Conservation (phyloP, 345 rosid species). For the Hypericum perforatum region DNA sequence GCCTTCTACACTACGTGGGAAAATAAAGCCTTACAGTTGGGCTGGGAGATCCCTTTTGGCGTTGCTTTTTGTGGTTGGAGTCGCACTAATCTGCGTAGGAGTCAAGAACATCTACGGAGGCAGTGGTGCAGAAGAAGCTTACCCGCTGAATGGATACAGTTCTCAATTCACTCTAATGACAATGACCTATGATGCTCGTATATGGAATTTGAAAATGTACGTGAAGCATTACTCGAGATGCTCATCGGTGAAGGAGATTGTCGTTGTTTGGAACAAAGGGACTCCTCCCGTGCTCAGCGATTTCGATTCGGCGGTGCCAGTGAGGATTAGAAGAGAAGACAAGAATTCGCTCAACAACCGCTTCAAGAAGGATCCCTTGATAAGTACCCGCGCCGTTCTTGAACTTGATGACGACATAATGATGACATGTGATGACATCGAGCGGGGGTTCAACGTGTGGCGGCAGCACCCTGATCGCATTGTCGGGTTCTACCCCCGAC, state of each 20-base stretch:
- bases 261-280: constrained; percentile 98
- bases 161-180: constrained; percentile 87
- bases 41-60: constrained; percentile 45
- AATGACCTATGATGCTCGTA: constrained; percentile 94
- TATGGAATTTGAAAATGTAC: constrained; percentile 94
- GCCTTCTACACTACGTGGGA: constrained; percentile 47
- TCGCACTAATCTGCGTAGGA: constrained; percentile 41
- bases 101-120: constrained; percentile 65
- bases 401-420: constrained; percentile 96
- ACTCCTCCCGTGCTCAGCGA: constrained; percentile 49
- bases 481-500: constrained; percentile 89
- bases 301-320: constrained; percentile 73
- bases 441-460: constrained; percentile 85
- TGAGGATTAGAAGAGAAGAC: constrained; percentile 72
- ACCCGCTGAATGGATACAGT: constrained; percentile 48
- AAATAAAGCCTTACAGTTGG: constrained; percentile 41
- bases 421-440: constrained; percentile 76
- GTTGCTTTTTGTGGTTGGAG: constrained; percentile 39
- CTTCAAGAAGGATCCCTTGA: constrained; percentile 57
- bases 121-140: constrained; percentile 65
- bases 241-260: constrained; percentile 80
- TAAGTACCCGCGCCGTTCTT: constrained; percentile 70
- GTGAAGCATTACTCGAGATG: constrained; percentile 89
- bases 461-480: constrained; percentile 74
- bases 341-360: constrained; percentile 77